phyloP scores from a whole-genome alignment of 331 rosid species.

The Pyracantha coccinea region DNA sequence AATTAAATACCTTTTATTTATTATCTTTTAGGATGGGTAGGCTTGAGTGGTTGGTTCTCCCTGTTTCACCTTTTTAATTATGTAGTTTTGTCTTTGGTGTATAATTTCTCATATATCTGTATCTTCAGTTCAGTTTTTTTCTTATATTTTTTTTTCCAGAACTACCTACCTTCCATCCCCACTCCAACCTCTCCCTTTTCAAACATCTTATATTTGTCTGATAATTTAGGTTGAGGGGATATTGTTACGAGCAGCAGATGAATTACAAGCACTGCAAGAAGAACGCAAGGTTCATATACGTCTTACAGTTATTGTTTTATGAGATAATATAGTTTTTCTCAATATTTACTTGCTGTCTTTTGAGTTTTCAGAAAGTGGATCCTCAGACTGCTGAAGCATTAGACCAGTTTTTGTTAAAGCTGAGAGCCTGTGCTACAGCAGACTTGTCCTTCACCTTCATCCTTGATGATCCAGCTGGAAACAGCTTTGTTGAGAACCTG shows the following conservation, averaged over 20 bases:
- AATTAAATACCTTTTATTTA: neutral
- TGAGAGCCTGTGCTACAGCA: conserved; percentile 66
- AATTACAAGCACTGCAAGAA: conserved; percentile 74
- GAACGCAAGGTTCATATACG: conserved; percentile 65
- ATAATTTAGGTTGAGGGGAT: conserved; percentile 80
- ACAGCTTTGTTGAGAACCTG: conserved; percentile 94
- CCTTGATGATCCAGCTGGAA: conserved; percentile 96
- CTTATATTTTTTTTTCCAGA: neutral
- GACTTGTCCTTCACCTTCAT: conserved; percentile 54
- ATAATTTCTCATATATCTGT: neutral
- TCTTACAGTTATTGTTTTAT: neutral
- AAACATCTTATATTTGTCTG: conserved; percentile 5
- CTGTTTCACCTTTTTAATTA: neutral
- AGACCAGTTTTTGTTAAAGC: conserved; percentile 69
- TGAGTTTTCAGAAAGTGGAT: conserved; percentile 56
- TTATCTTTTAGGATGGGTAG: neutral
- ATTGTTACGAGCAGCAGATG: conserved; percentile 72
- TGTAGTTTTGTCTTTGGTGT: neutral
- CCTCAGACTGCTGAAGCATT: conserved; percentile 81
- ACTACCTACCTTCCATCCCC: neutral
- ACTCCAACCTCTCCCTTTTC: neutral
- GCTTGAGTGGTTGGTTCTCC: neutral
- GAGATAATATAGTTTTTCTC: neutral
- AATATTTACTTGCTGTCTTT: conserved; percentile 19
- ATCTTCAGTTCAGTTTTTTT: neutral